These are phyloP conservation scores for Thalassiosira profunda DNA, from an alignment of 108 stramenopile genomes.

Conservation along the genomic window DNA sequence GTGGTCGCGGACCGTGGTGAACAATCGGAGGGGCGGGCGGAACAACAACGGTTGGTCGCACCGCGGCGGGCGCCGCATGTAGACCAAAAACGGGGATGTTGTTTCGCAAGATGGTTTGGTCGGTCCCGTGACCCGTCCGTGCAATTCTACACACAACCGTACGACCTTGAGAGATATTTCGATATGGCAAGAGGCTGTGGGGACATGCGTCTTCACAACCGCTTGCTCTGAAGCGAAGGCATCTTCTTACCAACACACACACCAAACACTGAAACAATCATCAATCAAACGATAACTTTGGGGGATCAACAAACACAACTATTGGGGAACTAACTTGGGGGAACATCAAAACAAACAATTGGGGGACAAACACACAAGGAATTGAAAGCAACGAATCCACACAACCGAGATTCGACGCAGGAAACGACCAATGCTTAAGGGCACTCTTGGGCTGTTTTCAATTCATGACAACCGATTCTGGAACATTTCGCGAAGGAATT, in stretches of 20 bases:
- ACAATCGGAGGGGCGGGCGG: conserved; percentile 35
- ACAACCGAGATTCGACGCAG: conserved; percentile 43
- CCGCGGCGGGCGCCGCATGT: conserved; percentile 46
- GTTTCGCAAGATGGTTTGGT: conserved; percentile 14
- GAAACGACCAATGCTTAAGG: conserved; percentile 45
- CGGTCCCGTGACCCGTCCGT: conserved; percentile 19
- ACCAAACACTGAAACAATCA: conserved; percentile 23
- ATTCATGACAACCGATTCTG: conserved; percentile 50
- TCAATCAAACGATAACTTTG: conserved; percentile 9
- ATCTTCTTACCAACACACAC: too few relatives aligned
- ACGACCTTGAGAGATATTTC: too few relatives aligned
- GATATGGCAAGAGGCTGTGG: too few relatives aligned
- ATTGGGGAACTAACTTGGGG: conserved; percentile 25
- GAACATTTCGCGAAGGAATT: conserved; percentile 39
- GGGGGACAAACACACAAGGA: conserved; percentile 44
- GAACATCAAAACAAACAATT: conserved; percentile 4
- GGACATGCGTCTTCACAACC: too few relatives aligned
- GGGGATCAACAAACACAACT: conserved; percentile 38
- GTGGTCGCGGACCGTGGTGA: conserved; percentile 71
- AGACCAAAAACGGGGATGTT: not conserved
- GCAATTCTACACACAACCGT: too few relatives aligned
- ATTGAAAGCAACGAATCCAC: conserved; percentile 52
- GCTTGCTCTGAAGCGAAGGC: too few relatives aligned
- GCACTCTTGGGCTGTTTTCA: conserved; percentile 45
- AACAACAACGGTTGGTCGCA: conserved; percentile 51